Evolutionary conservation across 208 protist species (phyloP), one percentile per base, ranked within the genome.

Genomic region (Leishmania mexicana): DNA sequence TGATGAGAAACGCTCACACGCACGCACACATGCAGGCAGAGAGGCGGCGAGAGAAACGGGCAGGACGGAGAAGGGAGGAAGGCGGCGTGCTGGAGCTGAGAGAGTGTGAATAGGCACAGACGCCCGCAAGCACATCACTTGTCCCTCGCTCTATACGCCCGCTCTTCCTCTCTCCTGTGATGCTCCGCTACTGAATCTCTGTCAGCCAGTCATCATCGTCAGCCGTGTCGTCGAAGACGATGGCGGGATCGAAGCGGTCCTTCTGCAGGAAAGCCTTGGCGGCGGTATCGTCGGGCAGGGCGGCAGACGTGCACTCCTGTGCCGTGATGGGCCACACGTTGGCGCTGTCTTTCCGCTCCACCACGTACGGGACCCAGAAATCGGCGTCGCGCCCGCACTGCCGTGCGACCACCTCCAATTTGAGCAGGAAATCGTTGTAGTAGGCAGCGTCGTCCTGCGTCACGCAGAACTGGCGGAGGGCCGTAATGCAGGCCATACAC

Each of bases 391-490:
- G 75, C 15, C 79, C 81, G 77, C 83, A 81, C 81, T 90, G 81
- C 75, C 75, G n/a, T n/a, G 88, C 75, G 19, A 84, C 81, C 10
- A 85, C 75, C 87, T 85, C 86, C 21, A 97, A 76, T 76, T 95
- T 81, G 8, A 86, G 45, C 51, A 97, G 74, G 60, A 96, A 98
- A 10, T 40, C 35, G 75, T 97, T 98, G 87, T 94, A 98, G 79
- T 82, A 83, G 8, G 85, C 76, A 11, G 94, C 75, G 47, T 97
- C 89, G 11, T 87, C 85, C 71, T 95, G 86, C 60, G 31, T 81
- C 10, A 98, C 82, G 79, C 95, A 98, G 76, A 87, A 88, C 49
- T 78, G 45, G 13, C 96, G 90, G n/a, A 99, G 83, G 11, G 87
- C 87, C 15, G 73, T 47, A 3, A 98, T 78, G 79, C 92, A 96